Conservation (phyloP, 2,329 filamentous ascomycete genomes). For the Hypoxylon sp. region DNA sequence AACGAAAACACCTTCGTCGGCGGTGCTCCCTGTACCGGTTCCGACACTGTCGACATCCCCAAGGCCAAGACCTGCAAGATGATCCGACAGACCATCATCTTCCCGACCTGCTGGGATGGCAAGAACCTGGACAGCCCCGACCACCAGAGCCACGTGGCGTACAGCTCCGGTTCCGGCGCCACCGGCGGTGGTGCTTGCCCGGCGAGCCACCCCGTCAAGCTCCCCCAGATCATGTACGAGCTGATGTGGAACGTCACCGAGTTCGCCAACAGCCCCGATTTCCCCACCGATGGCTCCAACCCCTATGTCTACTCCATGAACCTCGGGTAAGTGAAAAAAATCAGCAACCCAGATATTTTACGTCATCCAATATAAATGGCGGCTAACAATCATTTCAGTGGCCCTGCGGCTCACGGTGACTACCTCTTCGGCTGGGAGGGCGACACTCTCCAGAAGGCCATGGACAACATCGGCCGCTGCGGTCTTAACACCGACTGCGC, state of each 20-base stretch:
- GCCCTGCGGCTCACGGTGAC: slow-evolving; percentile 65
- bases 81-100: slow-evolving; percentile 68
- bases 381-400: slow-evolving; percentile 49
- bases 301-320: slow-evolving; percentile 63
- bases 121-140: slow-evolving; percentile 64
- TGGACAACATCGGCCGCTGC: slow-evolving; percentile 60
- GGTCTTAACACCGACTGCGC: slow-evolving; percentile 63
- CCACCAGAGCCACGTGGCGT: slow-evolving; percentile 64
- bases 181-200: slow-evolving; percentile 64
- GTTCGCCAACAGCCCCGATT: slow-evolving; percentile 60
- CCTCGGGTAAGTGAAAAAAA: slow-evolving; percentile 54
- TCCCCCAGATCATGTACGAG: slow-evolving; percentile 66
- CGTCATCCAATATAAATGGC: background rate
- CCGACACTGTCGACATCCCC: slow-evolving; percentile 66
- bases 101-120: slow-evolving; percentile 66
- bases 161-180: slow-evolving; percentile 61
- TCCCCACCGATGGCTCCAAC: slow-evolving; percentile 61
- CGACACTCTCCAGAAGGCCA: slow-evolving; percentile 63
- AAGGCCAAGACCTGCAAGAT: slow-evolving; percentile 63
- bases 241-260: slow-evolving; percentile 62
- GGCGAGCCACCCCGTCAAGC: slow-evolving; percentile 61
- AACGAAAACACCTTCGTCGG: slow-evolving; percentile 64
- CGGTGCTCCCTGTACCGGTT: slow-evolving; percentile 64
- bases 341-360: too few relatives aligned
- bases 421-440: slow-evolving; percentile 68